These are phyloP conservation scores for Biancaea sappan DNA, from an alignment of 306 rosid genomes.

Conservation along the genomic window DNA sequence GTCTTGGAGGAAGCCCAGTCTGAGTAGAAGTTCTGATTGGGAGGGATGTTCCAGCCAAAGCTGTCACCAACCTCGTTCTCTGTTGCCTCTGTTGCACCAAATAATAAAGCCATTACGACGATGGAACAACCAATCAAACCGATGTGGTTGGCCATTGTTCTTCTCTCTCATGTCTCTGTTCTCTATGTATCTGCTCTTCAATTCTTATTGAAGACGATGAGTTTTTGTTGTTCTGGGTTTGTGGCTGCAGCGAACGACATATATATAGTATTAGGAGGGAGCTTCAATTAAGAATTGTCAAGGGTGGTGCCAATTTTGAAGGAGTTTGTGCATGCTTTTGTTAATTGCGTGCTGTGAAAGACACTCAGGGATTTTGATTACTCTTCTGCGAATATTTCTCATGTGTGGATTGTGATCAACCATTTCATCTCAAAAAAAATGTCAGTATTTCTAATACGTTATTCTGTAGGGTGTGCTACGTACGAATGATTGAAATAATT, in stretches of 20 bases:
- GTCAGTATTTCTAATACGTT: too few species aligned
- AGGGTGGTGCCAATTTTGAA: background rate
- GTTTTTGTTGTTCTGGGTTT: too few species aligned
- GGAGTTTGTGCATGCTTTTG: background rate
- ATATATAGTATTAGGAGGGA: background rate
- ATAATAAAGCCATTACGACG: background rate
- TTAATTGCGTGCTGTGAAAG: background rate
- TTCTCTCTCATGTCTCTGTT: background rate
- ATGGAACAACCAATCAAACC: background rate
- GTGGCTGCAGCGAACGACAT: background rate
- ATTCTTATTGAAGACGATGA: background rate
- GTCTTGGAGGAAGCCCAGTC: conserved; percentile 1
- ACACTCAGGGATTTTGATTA: too few species aligned
- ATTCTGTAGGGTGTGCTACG: background rate
- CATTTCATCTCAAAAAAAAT: background rate
- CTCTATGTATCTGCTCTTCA: background rate
- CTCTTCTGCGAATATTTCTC: background rate
- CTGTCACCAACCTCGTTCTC: background rate
- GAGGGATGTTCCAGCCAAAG: conserved; percentile 13
- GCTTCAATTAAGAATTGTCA: background rate
- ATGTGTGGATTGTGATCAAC: background rate
- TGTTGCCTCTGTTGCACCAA: background rate
- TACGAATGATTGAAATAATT: too few species aligned
- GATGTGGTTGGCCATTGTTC: background rate
- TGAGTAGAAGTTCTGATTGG: conserved; percentile 6